Percentiles rank a stretch among this genome's conserved stretches.
Evolutionary conservation across 495 filamentous ascomycete species (phyloP).

Genomic region (Aspergillus avenaceus): DNA sequence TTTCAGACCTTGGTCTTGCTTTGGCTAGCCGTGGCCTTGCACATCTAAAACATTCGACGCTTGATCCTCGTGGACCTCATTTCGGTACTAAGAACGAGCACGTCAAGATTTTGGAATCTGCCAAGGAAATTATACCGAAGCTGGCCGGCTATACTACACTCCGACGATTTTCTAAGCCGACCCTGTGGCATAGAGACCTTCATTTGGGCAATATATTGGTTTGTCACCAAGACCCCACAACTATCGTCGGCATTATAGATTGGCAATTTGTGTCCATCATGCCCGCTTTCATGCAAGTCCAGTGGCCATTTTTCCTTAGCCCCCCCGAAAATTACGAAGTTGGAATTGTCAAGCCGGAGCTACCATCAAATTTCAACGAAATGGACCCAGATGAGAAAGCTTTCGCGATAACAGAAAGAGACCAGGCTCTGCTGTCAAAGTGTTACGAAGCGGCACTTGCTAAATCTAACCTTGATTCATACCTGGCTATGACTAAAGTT

Average conservation of each 20-base stretch:
- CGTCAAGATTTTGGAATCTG: constrained; percentile 5
- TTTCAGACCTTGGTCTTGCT: constrained; percentile 11
- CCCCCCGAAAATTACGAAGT: constrained; percentile 18
- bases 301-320: constrained; percentile 25
- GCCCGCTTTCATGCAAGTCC: constrained; percentile 25
- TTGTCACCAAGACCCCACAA: constrained; percentile 14
- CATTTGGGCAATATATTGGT: constrained; percentile 34
- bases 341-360: constrained; percentile 19
- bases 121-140: constrained; percentile 7
- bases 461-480: constrained; percentile 17
- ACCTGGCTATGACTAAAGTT: constrained; percentile 15
- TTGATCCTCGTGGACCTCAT: constrained; percentile 8
- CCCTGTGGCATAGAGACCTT: constrained; percentile 27
- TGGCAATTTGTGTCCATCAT: constrained; percentile 21
- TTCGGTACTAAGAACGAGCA: constrained; percentile 11
- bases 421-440: constrained; percentile 19
- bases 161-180: constrained; percentile 9
- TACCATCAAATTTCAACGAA: constrained; percentile 20
- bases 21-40: constrained; percentile 7
- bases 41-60: background rate
- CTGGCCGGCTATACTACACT: constrained; percentile 2
- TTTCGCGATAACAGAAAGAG: constrained; percentile 16
- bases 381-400: constrained; percentile 20
- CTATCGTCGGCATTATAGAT: constrained; percentile 21
- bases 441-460: constrained; percentile 24